Base-by-base conservation (phyloP, 2,329 filamentous ascomycete genomes). In the Westerdykella sp. region DNA sequence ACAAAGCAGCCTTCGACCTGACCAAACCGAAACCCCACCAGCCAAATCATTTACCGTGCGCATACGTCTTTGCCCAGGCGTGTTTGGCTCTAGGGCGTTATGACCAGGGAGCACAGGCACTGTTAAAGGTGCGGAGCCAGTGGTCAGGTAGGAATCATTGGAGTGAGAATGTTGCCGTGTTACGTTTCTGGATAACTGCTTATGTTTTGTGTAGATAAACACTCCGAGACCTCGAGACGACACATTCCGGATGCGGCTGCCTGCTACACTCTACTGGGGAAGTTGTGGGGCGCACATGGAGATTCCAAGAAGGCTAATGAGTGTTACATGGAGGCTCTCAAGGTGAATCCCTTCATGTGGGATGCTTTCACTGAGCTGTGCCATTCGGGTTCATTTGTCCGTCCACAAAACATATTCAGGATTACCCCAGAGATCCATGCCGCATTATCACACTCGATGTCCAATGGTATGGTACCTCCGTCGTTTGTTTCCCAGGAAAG, bases 291-390 rank as follows among this genome's bases (percentile, higher is more conserved):
- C 39, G 87, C 80, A 2, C 84, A 93, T 56, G 85, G 78, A 48
- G 80, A 95, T 55, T 78, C 87, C 57, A 85, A 85, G 59, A 89
- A 87, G 66, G 90, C 93, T 6, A 81, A 91, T 13, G 79, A 85
- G 52, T 88, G 81, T 65, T 97, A 93, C 62, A 88, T 95, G 53
- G 88, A 94, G 47, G 81, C 90, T 5, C 72, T 98, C 56, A 94
- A 90, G 68, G 67, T 83, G 42, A 98, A 97, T 59, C 90, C 93
- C 1, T 91, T 97, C 67, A 93, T 95, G 79, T 98, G 93, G 93
- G 93, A 98, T 73, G 90, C 91, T 0, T 97, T 97, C 58, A 82
- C 84, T 16, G 84, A 81, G 13, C 76, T 98, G 6, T 95, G 90
- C 63, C 89, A 96, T 60, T 87, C 79, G 35, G 81, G 79, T 71